phyloP scores from a whole-genome alignment of 176 grass and related monocot species.

The Bromus sterilis region DNA sequence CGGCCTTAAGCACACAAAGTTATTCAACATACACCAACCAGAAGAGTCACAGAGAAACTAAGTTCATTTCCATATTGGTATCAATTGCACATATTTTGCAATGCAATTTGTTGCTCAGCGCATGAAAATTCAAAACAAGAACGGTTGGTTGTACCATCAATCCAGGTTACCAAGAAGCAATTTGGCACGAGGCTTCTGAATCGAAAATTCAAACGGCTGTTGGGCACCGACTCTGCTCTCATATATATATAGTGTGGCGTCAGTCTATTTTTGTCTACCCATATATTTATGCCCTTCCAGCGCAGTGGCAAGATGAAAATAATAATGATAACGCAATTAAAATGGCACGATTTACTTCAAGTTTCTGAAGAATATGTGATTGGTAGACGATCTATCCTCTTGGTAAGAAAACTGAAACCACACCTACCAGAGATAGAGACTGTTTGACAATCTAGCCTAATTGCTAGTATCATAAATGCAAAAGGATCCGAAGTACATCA shows the following conservation, averaged over 20 bases:
- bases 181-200: not conserved
- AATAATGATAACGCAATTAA: not conserved
- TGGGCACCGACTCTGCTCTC: not conserved
- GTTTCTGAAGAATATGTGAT: not conserved
- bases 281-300: not conserved
- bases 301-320: not conserved
- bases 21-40: not conserved
- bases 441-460: not conserved
- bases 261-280: not conserved
- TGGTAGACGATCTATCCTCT: not conserved
- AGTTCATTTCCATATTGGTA: not conserved
- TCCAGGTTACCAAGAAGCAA: not conserved
- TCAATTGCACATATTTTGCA: not conserved
- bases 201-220: not conserved
- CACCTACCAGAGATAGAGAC: not conserved
- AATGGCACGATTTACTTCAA: not conserved
- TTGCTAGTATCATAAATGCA: not conserved
- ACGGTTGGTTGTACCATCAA: not conserved
- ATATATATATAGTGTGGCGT: not conserved
- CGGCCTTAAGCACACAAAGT: not conserved
- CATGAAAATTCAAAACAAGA: not conserved
- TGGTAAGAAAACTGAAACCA: not conserved
- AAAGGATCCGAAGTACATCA: not conserved
- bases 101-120: not conserved
- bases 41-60: not conserved